Evolutionary conservation across 1,284 basidiomycete genomes (phyloP).

Genomic region (Malassezia japonica): DNA sequence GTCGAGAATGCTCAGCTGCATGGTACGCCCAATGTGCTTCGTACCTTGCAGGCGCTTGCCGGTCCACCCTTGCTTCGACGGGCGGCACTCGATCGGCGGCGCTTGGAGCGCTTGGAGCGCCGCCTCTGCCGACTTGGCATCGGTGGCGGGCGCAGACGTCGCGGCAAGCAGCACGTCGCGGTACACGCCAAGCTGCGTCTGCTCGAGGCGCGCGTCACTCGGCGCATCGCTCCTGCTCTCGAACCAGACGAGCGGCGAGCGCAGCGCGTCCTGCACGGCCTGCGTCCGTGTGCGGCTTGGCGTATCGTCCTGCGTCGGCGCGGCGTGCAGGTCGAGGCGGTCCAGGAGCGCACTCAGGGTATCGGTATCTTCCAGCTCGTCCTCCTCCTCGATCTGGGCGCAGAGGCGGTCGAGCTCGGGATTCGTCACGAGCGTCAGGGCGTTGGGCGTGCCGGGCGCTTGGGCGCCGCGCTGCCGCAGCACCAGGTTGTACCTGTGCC

Average conservation of each 20-base stretch:
- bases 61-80: constrained; percentile 23
- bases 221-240: constrained; percentile 56
- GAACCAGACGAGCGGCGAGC: constrained; percentile 71
- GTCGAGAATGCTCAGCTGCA: constrained; percentile 35
- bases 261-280: constrained; percentile 53
- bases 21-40: constrained; percentile 27
- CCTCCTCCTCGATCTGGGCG: constrained; percentile 25
- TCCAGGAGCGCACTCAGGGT: constrained; percentile 27
- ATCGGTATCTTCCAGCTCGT: constrained; percentile 19
- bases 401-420: constrained; percentile 24
- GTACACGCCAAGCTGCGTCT: constrained; percentile 82
- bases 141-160: constrained; percentile 45
- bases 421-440: constrained; percentile 16
- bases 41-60: constrained; percentile 37
- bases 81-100: constrained; percentile 23
- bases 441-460: neutral
- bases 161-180: constrained; percentile 59
- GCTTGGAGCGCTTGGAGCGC: constrained; percentile 54
- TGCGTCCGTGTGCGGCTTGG: constrained; percentile 39
- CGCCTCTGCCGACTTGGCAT: constrained; percentile 45
- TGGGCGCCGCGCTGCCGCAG: constrained; percentile 15
- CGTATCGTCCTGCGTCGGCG: constrained; percentile 7
- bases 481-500: constrained; percentile 97
- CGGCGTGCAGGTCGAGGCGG: constrained; percentile 18
- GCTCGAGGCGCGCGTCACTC: constrained; percentile 48